Conservation (phyloP, 148 eudicot species). For the Chenopodium berlandieri region DNA sequence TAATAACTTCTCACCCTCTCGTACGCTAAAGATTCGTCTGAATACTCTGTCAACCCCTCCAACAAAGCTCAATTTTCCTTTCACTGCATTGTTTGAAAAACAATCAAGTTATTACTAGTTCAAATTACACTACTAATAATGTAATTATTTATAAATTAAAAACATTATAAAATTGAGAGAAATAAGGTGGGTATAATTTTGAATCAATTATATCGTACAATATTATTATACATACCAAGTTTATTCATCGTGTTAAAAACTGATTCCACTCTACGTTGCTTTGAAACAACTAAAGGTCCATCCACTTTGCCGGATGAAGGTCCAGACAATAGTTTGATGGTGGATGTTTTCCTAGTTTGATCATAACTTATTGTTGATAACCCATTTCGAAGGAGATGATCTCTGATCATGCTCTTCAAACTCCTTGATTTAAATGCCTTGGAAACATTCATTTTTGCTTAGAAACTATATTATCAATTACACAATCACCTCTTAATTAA, state of each 20-base stretch:
- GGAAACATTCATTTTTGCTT: conserved; percentile 18
- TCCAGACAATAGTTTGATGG: conserved; percentile 21
- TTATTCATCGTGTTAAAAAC: conserved; percentile 26
- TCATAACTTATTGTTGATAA: conserved; percentile 13
- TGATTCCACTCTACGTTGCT: conserved; percentile 18
- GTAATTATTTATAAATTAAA: too few species aligned
- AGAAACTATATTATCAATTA: background rate
- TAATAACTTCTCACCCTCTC: conserved; percentile 23
- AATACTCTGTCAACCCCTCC: conserved; percentile 17
- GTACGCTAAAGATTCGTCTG: conserved; percentile 19
- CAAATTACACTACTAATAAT: too few species aligned
- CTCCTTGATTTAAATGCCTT: conserved; percentile 21
- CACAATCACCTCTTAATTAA: background rate
- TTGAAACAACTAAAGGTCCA: background rate
- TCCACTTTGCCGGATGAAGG: conserved; percentile 2
- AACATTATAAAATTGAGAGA: too few species aligned
- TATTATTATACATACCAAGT: conserved; percentile 20
- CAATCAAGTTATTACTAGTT: too few species aligned
- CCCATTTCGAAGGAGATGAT: conserved; percentile 21
- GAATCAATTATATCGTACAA: too few species aligned
- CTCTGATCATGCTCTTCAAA: conserved; percentile 19
- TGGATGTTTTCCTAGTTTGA: conserved; percentile 9
- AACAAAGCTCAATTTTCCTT: conserved; percentile 23
- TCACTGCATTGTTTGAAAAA: conserved; percentile 3
- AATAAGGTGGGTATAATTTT: too few species aligned